Evolutionary conservation across 2,329 filamentous ascomycete genomes (phyloP).

Genomic region (Pseudocercospora vitis): DNA sequence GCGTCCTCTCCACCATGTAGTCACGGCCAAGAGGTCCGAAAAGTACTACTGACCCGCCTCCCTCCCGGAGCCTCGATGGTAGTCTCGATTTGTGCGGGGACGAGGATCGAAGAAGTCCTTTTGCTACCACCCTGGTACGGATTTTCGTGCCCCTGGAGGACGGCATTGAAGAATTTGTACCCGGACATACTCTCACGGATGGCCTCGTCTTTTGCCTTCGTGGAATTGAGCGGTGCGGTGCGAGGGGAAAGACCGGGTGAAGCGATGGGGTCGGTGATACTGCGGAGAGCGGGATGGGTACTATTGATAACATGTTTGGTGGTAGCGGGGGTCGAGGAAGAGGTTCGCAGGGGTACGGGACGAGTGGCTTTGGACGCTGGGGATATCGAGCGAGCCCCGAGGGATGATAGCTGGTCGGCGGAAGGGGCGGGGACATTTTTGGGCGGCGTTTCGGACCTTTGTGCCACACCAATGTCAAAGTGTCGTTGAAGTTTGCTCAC

Average conservation of each 20-base stretch:
- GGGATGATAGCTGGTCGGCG: neutral
- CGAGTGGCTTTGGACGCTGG: no score
- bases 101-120: neutral
- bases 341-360: no score
- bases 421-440: neutral
- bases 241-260: no score
- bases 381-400: no score
- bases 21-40: slow-evolving; percentile 2
- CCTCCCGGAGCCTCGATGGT: neutral
- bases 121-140: neutral
- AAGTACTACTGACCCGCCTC: slow-evolving; percentile 5
- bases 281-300: no score
- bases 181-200: no score
- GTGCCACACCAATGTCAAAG: neutral
- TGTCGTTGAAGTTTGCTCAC: neutral
- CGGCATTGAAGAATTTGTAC: no score
- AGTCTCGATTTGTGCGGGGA: slow-evolving; percentile 1
- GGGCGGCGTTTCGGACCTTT: neutral
- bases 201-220: no score
- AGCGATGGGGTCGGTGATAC: no score
- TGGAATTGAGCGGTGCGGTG: no score
- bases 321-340: no score
- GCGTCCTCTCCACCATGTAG: neutral
- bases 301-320: no score
- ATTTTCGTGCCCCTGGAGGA: neutral